These are phyloP conservation scores for Thermothelomyces thermophilus DNA, from an alignment of 2,329 filamentous ascomycete genomes.

Conservation along the genomic window DNA sequence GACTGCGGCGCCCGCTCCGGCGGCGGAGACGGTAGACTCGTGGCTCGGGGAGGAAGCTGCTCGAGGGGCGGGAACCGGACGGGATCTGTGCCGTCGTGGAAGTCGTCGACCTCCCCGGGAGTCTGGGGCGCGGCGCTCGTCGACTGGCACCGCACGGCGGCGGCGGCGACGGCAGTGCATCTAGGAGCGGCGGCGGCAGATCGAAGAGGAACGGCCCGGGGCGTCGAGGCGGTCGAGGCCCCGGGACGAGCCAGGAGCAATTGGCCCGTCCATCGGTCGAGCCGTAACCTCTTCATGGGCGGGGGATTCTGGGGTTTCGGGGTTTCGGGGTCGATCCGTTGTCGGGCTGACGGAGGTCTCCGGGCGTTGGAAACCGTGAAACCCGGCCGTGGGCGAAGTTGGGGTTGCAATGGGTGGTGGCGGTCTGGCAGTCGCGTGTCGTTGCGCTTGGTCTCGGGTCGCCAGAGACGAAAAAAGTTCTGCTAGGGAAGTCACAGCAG, in stretches of 20 bases:
- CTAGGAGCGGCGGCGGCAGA: slow-evolving; percentile 15
- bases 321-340: background rate
- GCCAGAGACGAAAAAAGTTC: slow-evolving; percentile 27
- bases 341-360: background rate
- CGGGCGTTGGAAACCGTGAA: background rate
- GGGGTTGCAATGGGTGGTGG: slow-evolving; percentile 1
- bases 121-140: slow-evolving; percentile 18
- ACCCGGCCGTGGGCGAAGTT: slow-evolving; percentile 4
- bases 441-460: slow-evolving; percentile 13
- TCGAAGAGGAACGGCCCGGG: slow-evolving; percentile 14
- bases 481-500: slow-evolving; percentile 20
- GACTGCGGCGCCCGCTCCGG: slow-evolving; percentile 62
- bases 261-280: slow-evolving; percentile 55
- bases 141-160: slow-evolving; percentile 30
- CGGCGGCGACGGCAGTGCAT: no score
- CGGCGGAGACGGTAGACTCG: slow-evolving; percentile 61
- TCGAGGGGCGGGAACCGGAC: slow-evolving; percentile 23
- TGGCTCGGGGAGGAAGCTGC: slow-evolving; percentile 30
- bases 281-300: slow-evolving; percentile 56
- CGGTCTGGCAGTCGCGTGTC: slow-evolving; percentile 8
- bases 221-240: slow-evolving; percentile 26
- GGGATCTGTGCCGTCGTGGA: slow-evolving; percentile 28
- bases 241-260: slow-evolving; percentile 46
- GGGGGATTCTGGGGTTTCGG: slow-evolving; percentile 8
- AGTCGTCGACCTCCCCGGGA: slow-evolving; percentile 22